Evolutionary conservation across 441 rosid species (phyloP).

Genomic region (Omphalea diandra): DNA sequence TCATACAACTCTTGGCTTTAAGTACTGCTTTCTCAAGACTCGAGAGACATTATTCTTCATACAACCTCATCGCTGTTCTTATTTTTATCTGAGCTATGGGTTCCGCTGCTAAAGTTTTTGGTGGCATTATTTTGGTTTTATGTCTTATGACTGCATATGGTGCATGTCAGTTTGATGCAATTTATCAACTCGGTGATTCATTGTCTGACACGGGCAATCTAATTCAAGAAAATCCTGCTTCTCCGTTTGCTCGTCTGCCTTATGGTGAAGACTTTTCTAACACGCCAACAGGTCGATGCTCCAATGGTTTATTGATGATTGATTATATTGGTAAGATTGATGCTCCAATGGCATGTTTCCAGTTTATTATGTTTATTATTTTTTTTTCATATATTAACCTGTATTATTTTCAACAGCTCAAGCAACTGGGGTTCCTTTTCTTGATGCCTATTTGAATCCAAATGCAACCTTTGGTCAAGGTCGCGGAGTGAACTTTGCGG

Average conservation of each 20-base stretch:
- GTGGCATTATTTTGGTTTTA: too few relatives aligned
- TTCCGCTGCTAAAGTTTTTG: too few relatives aligned
- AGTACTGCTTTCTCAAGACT: too few relatives aligned
- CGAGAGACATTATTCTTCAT: too few relatives aligned
- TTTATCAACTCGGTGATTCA: slow-evolving; percentile 35
- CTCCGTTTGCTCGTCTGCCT: slow-evolving; percentile 19
- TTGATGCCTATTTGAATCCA: slow-evolving; percentile 15
- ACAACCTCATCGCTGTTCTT: too few relatives aligned
- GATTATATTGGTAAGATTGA: slow-evolving; percentile 29
- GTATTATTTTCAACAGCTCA: too few relatives aligned
- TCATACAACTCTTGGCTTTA: too few relatives aligned
- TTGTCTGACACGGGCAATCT: slow-evolving; percentile 25
- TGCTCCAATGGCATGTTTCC: too few relatives aligned
- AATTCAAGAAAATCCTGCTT: slow-evolving; percentile 10
- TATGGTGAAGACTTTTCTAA: slow-evolving; percentile 22
- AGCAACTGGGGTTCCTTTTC: slow-evolving; percentile 18
- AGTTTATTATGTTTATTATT: too few relatives aligned
- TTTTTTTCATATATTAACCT: too few relatives aligned
- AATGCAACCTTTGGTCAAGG: not conserved
- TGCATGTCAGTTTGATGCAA: slow-evolving; percentile 32
- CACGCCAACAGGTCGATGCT: slow-evolving; percentile 32
- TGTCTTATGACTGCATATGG: too few relatives aligned
- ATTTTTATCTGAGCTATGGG: not conserved
- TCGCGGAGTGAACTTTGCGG: slow-evolving; percentile 17
- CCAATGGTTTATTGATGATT: slow-evolving; percentile 31